These are phyloP conservation scores for Coemansia pectinata DNA, from an alignment of 192 early-diverging fungal species.

Conservation along the genomic window DNA sequence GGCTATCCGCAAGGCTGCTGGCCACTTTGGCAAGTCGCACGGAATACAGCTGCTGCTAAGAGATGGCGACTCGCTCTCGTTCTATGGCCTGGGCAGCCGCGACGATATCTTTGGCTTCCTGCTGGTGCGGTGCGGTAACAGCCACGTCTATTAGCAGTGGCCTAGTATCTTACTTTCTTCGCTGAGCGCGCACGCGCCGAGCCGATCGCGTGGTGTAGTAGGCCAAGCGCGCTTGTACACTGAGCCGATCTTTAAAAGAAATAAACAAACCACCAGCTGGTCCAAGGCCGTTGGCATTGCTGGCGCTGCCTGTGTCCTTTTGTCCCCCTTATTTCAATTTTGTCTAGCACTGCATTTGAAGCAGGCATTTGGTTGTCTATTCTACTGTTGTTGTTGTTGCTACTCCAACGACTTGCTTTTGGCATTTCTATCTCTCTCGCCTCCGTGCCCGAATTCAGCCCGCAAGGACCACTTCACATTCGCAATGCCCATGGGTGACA, in stretches of 20 bases:
- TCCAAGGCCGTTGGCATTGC: neutral
- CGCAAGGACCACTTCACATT: neutral
- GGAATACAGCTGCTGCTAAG: slow-evolving; percentile 48
- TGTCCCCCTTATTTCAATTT: neutral
- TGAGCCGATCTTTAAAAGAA: neutral
- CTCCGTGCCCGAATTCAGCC: neutral
- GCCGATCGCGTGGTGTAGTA: neutral
- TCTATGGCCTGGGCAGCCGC: slow-evolving; percentile 43
- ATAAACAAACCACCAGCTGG: neutral
- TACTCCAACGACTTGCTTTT: neutral
- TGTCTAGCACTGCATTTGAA: neutral
- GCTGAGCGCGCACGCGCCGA: neutral
- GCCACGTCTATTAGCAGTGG: slow-evolving; percentile 18
- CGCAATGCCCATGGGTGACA: slow-evolving; percentile 34
- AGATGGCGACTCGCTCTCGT: slow-evolving; percentile 34
- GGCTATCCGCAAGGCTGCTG: slow-evolving; percentile 45
- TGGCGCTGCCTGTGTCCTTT: neutral
- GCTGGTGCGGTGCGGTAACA: slow-evolving; percentile 49
- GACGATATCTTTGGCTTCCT: slow-evolving; percentile 54
- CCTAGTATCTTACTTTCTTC: neutral
- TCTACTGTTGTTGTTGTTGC: neutral
- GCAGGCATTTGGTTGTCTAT: neutral
- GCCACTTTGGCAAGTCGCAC: slow-evolving; percentile 42
- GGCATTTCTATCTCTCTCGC: neutral
- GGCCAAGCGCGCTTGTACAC: neutral